These are phyloP conservation scores for Penicillium maclennaniae DNA, from an alignment of 495 filamentous ascomycete species.

Conservation along the genomic window DNA sequence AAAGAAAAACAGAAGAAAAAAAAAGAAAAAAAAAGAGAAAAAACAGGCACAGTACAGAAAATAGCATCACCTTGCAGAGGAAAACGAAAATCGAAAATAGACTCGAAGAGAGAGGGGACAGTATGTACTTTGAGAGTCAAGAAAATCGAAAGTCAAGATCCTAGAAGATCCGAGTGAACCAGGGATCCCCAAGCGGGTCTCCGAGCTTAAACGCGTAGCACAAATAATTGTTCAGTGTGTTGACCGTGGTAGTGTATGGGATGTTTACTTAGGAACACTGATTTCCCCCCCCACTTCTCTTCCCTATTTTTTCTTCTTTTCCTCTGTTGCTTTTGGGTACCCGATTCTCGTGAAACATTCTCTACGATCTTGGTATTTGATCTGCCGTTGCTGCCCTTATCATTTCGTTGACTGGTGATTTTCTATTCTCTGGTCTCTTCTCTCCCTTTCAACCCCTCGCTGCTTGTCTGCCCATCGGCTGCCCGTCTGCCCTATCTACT, in stretches of 20 bases:
- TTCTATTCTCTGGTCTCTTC: conserved; percentile 7
- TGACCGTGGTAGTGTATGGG: no score
- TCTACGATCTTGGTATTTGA: conserved; percentile 11
- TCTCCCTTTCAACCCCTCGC: conserved; percentile 8
- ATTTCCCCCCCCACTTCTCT: conserved; percentile 7
- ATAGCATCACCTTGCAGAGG: no score
- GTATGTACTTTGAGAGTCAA: neutral
- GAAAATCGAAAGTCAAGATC: neutral
- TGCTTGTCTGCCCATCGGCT: conserved; percentile 15
- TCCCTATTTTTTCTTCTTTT: conserved; percentile 6
- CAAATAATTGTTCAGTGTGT: no score
- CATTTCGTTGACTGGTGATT: neutral
- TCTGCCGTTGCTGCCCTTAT: conserved; percentile 6
- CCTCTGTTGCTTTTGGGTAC: conserved; percentile 20
- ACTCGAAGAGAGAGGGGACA: no score
- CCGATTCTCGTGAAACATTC: conserved; percentile 23
- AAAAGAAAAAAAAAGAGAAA: neutral
- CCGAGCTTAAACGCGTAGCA: conserved; percentile 8
- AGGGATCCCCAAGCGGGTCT: conserved; percentile 17
- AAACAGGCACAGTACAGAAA: neutral
- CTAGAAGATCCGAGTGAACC: conserved; percentile 3
- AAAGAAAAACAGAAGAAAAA: neutral
- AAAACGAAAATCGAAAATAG: no score
- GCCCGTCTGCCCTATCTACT: conserved; percentile 1
- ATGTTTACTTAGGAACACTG: no score